These are phyloP conservation scores for Dissophora ornata DNA, from an alignment of 192 early-diverging fungal genomes.

Conservation along the genomic window DNA sequence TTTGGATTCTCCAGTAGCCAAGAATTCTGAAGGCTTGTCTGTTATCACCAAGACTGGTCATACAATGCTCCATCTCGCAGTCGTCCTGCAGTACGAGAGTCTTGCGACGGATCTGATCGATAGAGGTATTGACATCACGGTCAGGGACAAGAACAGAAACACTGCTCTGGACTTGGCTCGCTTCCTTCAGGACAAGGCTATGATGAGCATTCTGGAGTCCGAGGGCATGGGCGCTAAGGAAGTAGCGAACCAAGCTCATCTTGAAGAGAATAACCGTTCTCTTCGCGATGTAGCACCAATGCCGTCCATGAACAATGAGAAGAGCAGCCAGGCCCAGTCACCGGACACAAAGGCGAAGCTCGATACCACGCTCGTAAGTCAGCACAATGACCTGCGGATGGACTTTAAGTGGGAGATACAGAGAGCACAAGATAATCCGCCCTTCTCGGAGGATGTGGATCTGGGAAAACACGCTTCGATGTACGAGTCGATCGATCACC, in stretches of 20 bases:
- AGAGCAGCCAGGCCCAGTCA: too few species aligned
- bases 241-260: too few species aligned
- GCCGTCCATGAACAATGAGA: too few species aligned
- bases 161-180: constrained; percentile 52
- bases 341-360: too few species aligned
- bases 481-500: too few species aligned
- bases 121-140: constrained; percentile 56
- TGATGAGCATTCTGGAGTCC: constrained; percentile 17
- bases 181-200: constrained; percentile 1
- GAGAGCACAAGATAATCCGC: too few species aligned
- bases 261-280: too few species aligned
- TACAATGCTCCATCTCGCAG: constrained; percentile 74
- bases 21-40: constrained; percentile 18
- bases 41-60: constrained; percentile 57
- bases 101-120: constrained; percentile 60
- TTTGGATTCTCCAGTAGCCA: constrained; percentile 22
- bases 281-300: too few species aligned
- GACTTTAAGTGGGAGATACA: constrained; percentile 21
- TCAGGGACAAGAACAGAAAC: constrained; percentile 69
- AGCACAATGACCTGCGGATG: constrained; percentile 1
- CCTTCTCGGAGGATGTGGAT: too few species aligned
- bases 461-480: too few species aligned
- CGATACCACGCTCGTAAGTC: too few species aligned
- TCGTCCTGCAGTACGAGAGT: constrained; percentile 62
- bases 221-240: neutral